Conservation (phyloP, 192 early-diverging fungal species). For the Backusella macrospora region DNA sequence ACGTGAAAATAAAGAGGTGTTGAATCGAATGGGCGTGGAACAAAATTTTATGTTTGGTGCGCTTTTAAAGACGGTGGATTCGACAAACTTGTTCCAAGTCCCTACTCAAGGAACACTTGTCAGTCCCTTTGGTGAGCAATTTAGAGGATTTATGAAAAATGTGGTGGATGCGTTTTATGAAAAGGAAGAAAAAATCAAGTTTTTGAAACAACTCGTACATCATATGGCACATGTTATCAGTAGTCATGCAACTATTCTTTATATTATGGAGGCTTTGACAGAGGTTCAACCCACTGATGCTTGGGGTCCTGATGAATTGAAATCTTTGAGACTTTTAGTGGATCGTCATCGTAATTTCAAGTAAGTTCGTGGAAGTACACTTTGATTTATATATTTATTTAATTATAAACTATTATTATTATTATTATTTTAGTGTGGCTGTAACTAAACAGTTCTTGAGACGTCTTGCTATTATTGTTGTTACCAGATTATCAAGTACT, state of each 20-base stretch:
- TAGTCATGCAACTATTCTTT: slow-evolving; percentile 31
- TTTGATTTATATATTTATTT: background rate
- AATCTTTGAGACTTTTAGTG: slow-evolving; percentile 33
- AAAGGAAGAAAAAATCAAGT: slow-evolving; percentile 24
- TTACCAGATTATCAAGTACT: slow-evolving; percentile 17
- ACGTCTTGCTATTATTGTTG: slow-evolving; percentile 22
- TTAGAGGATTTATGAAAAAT: slow-evolving; percentile 26
- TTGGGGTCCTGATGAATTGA: slow-evolving; percentile 40
- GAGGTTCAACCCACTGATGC: slow-evolving; percentile 17
- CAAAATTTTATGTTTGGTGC: slow-evolving; percentile 34
- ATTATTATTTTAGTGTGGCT: slow-evolving; percentile 10
- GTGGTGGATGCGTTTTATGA: slow-evolving; percentile 25
- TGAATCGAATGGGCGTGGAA: slow-evolving; percentile 24
- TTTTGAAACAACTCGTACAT: slow-evolving; percentile 37
- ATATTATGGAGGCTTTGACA: slow-evolving; percentile 31
- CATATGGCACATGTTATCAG: slow-evolving; percentile 34
- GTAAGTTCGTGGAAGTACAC: background rate
- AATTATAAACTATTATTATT: background rate
- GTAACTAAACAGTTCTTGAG: slow-evolving; percentile 29
- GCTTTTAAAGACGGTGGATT: slow-evolving; percentile 29
- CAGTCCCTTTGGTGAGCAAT: slow-evolving; percentile 37
- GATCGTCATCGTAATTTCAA: slow-evolving; percentile 37
- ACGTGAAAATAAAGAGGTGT: slow-evolving; percentile 10
- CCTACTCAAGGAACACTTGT: slow-evolving; percentile 30
- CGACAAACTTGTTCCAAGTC: slow-evolving; percentile 30